phyloP scores from a whole-genome alignment of 2,329 filamentous ascomycete genomes.

The Claviceps pazoutovae region DNA sequence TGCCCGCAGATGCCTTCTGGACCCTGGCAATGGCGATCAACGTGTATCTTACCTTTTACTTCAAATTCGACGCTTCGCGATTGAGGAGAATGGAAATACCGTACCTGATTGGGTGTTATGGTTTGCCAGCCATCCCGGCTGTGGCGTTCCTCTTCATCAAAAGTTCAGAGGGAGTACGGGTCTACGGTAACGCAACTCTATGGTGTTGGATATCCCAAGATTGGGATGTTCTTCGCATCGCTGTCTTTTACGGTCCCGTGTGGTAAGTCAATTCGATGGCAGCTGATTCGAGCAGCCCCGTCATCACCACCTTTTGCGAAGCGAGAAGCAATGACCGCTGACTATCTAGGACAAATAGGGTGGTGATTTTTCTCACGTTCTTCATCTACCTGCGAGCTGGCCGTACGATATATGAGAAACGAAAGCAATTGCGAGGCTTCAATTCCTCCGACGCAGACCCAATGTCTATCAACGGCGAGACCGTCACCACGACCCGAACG shows the following conservation, averaged over 20 bases:
- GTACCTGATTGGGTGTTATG: slow-evolving; percentile 59
- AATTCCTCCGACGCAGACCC: slow-evolving; percentile 31
- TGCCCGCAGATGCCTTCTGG: slow-evolving; percentile 64
- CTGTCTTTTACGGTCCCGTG: slow-evolving; percentile 59
- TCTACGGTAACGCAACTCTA: slow-evolving; percentile 62
- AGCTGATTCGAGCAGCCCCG: too few relatives aligned
- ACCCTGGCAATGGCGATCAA: slow-evolving; percentile 73
- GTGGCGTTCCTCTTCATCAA: slow-evolving; percentile 53
- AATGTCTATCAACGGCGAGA: slow-evolving; percentile 25
- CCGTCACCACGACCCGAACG: slow-evolving; percentile 37
- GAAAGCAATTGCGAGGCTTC: slow-evolving; percentile 45
- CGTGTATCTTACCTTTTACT: slow-evolving; percentile 70
- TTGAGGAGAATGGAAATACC: slow-evolving; percentile 55
- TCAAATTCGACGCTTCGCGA: slow-evolving; percentile 50
- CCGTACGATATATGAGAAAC: slow-evolving; percentile 51
- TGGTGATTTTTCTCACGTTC: slow-evolving; percentile 46
- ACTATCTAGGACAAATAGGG: slow-evolving; percentile 24
- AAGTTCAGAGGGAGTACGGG: slow-evolving; percentile 32
- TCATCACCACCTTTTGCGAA: background rate
- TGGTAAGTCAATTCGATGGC: slow-evolving; percentile 30
- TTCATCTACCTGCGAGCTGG: slow-evolving; percentile 55
- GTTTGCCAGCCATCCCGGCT: slow-evolving; percentile 55
- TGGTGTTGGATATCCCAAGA: slow-evolving; percentile 66
- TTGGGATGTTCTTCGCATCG: slow-evolving; percentile 61
- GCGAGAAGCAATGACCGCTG: background rate